A percentile compares a stretch with the other conserved stretches of the same genome.
Evolutionary conservation across 2,329 filamentous ascomycete species (phyloP).

Genomic region (Cladosporium sp.): DNA sequence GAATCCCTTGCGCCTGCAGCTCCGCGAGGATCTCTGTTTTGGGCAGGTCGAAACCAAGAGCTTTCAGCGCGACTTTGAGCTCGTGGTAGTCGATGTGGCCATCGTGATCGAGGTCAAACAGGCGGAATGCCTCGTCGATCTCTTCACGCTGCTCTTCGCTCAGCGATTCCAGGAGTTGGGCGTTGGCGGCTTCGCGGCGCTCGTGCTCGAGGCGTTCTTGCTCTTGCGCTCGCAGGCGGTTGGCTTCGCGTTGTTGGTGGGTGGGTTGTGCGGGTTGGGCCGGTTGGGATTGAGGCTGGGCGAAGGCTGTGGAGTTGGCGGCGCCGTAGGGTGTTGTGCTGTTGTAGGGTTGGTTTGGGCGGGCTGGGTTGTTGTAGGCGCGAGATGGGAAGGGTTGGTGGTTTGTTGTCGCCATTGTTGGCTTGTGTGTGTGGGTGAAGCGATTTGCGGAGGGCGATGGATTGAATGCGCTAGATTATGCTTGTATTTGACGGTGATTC

Average conservation of each 20-base stretch:
- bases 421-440: not conserved
- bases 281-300: conserved; percentile 29
- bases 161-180: conserved; percentile 57
- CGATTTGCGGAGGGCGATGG: not conserved
- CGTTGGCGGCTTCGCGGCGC: conserved; percentile 46
- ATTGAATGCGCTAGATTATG: conserved; percentile 4
- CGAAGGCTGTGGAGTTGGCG: conserved; percentile 33
- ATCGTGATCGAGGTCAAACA: conserved; percentile 97
- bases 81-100: conserved; percentile 95
- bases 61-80: conserved; percentile 93
- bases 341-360: conserved; percentile 36
- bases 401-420: conserved; percentile 53
- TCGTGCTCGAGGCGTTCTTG: conserved; percentile 45
- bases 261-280: conserved; percentile 30
- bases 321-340: conserved; percentile 35
- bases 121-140: conserved; percentile 89
- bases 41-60: conserved; percentile 87
- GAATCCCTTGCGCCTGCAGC: conserved; percentile 77
- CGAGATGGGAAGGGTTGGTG: conserved; percentile 59
- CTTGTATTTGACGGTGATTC: not conserved
- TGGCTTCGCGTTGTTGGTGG: conserved; percentile 44
- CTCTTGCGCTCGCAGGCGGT: conserved; percentile 5
- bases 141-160: conserved; percentile 90
- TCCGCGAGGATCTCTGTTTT: conserved; percentile 82
- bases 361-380: conserved; percentile 50